Evolutionary conservation across 2,329 filamentous ascomycete genomes (phyloP), one percentile per base, ranked within the genome.

Genomic region (Pseudogymnoascus sp.): DNA sequence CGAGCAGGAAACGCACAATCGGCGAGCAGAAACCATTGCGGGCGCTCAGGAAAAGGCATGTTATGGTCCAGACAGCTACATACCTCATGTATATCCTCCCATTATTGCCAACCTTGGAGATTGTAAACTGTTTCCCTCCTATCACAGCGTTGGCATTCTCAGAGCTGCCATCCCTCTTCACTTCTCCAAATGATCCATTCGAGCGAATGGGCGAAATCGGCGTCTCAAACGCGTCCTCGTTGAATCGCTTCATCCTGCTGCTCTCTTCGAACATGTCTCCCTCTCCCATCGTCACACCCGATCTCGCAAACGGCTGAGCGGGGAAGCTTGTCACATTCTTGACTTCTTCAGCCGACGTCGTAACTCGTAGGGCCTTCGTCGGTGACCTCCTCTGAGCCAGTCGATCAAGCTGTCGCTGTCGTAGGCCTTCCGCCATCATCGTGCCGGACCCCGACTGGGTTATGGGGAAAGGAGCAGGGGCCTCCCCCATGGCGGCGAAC

Each of bases 51-150:
- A 44, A 35, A 60, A 42, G 62, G 67, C 63, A 66, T 63, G 59
- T 55, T 64, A 62, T 61, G 60, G 60, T 64, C 65, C 62, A 64
- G 62, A 55, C 61, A 66, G 61, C 59, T 63, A 59, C 62, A 65
- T 64, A 92, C 88, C 88, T 89, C 67, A 93, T 73, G 74, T 91
- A 93, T 74, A 93, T 90, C 72, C 87, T 86, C 39, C 90, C 90
- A 75, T 92, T 91, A 72, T 91, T 90, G 25, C 89, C 89, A 64
- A 93, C 89, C 73, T 92, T 92, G 59, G 87, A 85, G 61, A 93
- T 90, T 2, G 88, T 86, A 72, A 93, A 92, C 70, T 72, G 71
- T 41, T 71, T 65, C 13, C 71, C 71, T 67, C 72, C 72, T 63
- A 71, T 65, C 35, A 83, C 81, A 61, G 79, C 83, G 55, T 85